These are phyloP conservation scores for Loxodes magnus DNA, from an alignment of 73 alveolate species.

Conservation along the genomic window DNA sequence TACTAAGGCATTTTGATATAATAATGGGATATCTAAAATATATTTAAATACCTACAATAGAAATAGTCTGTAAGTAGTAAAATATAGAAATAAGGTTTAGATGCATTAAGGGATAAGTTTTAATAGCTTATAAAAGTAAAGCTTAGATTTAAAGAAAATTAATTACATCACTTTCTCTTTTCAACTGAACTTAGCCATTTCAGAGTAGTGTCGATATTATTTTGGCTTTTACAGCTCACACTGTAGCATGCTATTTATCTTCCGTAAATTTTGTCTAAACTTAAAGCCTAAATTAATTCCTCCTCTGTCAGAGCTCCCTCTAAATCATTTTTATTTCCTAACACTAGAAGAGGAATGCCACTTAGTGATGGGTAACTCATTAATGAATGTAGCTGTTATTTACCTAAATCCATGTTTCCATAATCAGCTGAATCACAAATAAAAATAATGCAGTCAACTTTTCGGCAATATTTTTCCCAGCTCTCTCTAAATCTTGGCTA, in stretches of 20 bases:
- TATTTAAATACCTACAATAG: no score
- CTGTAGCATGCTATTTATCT: conserved; percentile 74
- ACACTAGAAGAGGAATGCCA: conserved; percentile 56
- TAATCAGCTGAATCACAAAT: conserved; percentile 71
- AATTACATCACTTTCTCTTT: no score
- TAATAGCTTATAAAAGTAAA: no score
- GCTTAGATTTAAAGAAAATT: no score
- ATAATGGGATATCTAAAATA: no score
- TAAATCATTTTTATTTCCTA: conserved; percentile 74
- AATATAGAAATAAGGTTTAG: no score
- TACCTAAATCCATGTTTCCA: conserved; percentile 64
- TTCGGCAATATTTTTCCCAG: conserved; percentile 81
- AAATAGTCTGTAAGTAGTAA: no score
- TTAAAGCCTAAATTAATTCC: conserved; percentile 53
- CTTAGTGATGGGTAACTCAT: conserved; percentile 61
- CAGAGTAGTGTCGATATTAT: conserved; percentile 51
- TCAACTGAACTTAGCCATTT: no score
- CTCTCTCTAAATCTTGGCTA: conserved; percentile 62
- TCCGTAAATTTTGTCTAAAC: conserved; percentile 43
- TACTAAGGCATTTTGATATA: no score
- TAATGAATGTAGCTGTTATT: conserved; percentile 42
- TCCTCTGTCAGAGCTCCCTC: conserved; percentile 58
- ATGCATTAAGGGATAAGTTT: no score
- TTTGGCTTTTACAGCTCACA: conserved; percentile 51
- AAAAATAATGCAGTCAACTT: conserved; percentile 59